Evolutionary conservation across 106 monocot genomes (phyloP).

Genomic region (Posidonia australis): DNA sequence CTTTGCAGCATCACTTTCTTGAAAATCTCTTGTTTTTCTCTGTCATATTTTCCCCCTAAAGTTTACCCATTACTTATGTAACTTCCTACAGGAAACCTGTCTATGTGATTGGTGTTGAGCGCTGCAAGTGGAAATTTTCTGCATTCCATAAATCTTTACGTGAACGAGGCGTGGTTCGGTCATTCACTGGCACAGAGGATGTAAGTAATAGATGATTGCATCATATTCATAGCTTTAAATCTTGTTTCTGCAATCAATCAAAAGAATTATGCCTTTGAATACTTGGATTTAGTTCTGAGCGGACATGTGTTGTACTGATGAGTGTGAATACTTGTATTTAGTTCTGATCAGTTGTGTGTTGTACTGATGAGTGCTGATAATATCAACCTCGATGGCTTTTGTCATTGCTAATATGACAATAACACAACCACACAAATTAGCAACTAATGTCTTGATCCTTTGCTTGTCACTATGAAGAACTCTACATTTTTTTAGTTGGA

Average conservation of each 20-base stretch:
- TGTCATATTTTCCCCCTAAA: too few relatives aligned
- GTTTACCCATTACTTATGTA: not conserved
- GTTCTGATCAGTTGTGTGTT: too few relatives aligned
- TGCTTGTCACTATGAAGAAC: too few relatives aligned
- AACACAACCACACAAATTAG: too few relatives aligned
- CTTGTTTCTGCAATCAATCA: not conserved
- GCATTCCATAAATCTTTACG: constrained; percentile 72
- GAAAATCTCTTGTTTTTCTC: not conserved
- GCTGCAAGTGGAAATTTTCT: constrained; percentile 93
- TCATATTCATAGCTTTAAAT: not conserved
- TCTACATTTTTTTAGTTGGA: too few relatives aligned
- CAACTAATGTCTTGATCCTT: too few relatives aligned
- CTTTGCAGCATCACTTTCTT: too few relatives aligned
- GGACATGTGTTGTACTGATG: too few relatives aligned
- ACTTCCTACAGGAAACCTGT: constrained; percentile 70
- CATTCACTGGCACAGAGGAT: constrained; percentile 90
- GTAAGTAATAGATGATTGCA: constrained; percentile 28
- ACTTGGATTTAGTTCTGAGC: too few relatives aligned
- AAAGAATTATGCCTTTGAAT: not conserved
- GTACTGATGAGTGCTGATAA: too few relatives aligned
- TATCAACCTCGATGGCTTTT: too few relatives aligned
- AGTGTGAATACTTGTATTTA: not conserved
- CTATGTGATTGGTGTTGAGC: constrained; percentile 86
- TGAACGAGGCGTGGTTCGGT: constrained; percentile 56
- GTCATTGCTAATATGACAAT: too few relatives aligned